Conservation (phyloP, 495 filamentous ascomycete genomes). For the Aspergillus nidulans region DNA sequence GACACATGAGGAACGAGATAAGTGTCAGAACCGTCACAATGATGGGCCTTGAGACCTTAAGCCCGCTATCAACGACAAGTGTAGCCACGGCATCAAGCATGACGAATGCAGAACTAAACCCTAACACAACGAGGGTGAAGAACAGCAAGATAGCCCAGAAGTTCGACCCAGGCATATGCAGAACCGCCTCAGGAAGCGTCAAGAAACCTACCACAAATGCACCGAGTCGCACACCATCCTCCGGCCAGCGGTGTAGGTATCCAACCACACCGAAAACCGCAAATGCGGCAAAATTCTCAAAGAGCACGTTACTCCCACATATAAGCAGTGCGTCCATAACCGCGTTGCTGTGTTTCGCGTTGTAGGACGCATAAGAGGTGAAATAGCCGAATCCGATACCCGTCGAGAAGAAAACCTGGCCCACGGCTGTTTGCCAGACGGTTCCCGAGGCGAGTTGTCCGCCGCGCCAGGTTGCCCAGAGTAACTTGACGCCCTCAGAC, state of each 20-base stretch:
- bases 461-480: slow-evolving; percentile 24
- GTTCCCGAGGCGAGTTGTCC: slow-evolving; percentile 22
- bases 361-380: slow-evolving; percentile 26
- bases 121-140: slow-evolving; percentile 29
- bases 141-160: slow-evolving; percentile 37
- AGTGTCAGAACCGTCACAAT: slow-evolving; percentile 22
- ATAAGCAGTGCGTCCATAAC: slow-evolving; percentile 38
- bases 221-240: slow-evolving; percentile 28
- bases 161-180: slow-evolving; percentile 37
- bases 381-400: slow-evolving; percentile 27
- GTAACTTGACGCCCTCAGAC: slow-evolving; percentile 24
- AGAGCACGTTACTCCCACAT: slow-evolving; percentile 32
- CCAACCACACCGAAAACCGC: slow-evolving; percentile 40
- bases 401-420: slow-evolving; percentile 26
- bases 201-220: slow-evolving; percentile 37
- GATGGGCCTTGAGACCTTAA: slow-evolving; percentile 20
- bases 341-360: slow-evolving; percentile 29
- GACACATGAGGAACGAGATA: slow-evolving; percentile 24
- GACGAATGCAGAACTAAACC: slow-evolving; percentile 24
- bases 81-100: slow-evolving; percentile 26
- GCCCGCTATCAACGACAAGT: slow-evolving; percentile 18
- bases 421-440: slow-evolving; percentile 27
- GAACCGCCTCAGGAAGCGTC: slow-evolving; percentile 34
- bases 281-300: slow-evolving; percentile 40
- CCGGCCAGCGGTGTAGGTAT: slow-evolving; percentile 27